phyloP scores from a whole-genome alignment of 306 rosid species.

The Cucurbita argyrosperma region DNA sequence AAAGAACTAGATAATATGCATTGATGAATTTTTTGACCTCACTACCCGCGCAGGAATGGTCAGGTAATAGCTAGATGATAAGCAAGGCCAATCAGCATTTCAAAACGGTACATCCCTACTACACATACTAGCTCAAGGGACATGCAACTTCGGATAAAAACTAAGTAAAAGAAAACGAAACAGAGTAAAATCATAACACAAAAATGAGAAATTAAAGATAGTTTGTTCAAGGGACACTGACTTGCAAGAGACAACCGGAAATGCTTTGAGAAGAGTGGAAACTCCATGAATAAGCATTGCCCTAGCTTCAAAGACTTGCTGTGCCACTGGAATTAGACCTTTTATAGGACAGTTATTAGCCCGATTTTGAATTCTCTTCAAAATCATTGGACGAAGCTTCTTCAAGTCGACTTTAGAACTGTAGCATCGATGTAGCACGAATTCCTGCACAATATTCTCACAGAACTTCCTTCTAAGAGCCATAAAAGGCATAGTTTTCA shows the following conservation, averaged over 20 bases:
- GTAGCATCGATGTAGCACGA: conserved; percentile 8
- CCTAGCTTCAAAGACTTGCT: conserved; percentile 45
- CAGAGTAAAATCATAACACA: not conserved
- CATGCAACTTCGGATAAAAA: not conserved
- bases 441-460: conserved; percentile 6
- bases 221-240: conserved; percentile 15
- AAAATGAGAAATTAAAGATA: not conserved
- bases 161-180: not conserved
- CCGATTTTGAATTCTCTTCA: conserved; percentile 46
- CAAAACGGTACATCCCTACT: not conserved
- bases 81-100: not conserved
- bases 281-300: conserved; percentile 44
- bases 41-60: not conserved
- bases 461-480: conserved; percentile 18
- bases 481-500: conserved; percentile 12
- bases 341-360: conserved; percentile 41
- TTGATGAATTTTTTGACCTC: not conserved
- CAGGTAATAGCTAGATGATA: not conserved
- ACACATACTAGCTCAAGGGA: not conserved
- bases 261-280: conserved; percentile 38
- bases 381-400: conserved; percentile 60
- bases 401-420: conserved; percentile 26
- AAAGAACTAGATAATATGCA: not conserved
- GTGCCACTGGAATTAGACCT: conserved; percentile 53
- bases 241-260: conserved; percentile 70